phyloP scores from a whole-genome alignment of 371 early-diverging fungal genomes.

The Apophysomyces sp. region DNA sequence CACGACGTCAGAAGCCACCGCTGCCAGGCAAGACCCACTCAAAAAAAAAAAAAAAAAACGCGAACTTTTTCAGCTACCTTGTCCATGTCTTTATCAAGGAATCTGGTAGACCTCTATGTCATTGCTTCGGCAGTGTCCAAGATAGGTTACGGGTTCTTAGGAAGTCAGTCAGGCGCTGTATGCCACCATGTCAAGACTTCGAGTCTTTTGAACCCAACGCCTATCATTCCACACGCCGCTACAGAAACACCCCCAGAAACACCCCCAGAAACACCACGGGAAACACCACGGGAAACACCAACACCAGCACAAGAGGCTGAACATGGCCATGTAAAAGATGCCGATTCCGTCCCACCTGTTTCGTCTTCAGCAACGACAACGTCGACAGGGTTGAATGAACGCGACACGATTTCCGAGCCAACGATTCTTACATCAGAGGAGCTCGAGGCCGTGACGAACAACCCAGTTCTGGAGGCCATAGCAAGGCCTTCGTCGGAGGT shows the following conservation, averaged over 20 bases:
- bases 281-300: no score
- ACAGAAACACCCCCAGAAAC: neutral
- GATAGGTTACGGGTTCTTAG: constrained; percentile 23
- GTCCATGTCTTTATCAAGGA: constrained; percentile 34
- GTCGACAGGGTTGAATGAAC: no score
- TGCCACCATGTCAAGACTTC: constrained; percentile 43
- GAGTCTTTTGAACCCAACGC: constrained; percentile 39
- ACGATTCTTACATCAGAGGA: neutral
- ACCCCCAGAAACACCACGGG: neutral
- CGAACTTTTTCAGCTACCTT: no score
- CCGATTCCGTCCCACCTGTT: no score
- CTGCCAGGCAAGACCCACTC: no score
- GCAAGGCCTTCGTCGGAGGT: neutral
- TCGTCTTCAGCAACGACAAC: no score
- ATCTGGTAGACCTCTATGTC: constrained; percentile 34
- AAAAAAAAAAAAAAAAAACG: no score
- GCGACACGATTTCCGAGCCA: neutral
- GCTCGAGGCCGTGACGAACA: constrained; percentile 3
- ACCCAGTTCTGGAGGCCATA: constrained; percentile 6
- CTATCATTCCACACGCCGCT: constrained; percentile 8
- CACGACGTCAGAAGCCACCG: neutral
- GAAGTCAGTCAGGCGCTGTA: constrained; percentile 31
- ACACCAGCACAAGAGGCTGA: no score
- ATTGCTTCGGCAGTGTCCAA: constrained; percentile 33
- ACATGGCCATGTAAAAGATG: no score